These are phyloP conservation scores for Tetraselmis striata DNA, from an alignment of 139 green algal genomes.

Conservation along the genomic window DNA sequence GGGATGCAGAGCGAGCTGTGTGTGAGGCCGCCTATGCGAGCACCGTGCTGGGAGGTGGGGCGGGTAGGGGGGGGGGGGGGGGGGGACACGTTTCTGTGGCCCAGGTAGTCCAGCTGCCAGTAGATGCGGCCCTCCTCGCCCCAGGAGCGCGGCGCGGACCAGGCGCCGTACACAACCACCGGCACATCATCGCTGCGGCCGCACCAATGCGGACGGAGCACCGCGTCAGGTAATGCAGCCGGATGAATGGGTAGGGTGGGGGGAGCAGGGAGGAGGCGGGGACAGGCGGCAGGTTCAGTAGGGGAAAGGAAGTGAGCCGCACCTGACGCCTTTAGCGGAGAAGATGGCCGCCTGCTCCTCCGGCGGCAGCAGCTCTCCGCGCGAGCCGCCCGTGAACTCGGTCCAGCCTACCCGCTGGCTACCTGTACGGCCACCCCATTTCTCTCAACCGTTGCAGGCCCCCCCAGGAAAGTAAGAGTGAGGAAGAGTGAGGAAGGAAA, in stretches of 20 bases:
- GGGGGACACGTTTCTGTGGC: neutral
- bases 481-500: neutral
- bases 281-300: too few relatives aligned
- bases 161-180: neutral
- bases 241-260: too few relatives aligned
- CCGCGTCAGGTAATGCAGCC: neutral
- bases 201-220: neutral
- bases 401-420: neutral
- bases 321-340: neutral
- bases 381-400: neutral
- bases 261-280: too few relatives aligned
- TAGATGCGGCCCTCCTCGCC: neutral
- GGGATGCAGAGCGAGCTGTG: too few relatives aligned
- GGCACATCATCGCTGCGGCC: neutral
- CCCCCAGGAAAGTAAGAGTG: neutral
- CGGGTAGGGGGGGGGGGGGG: neutral
- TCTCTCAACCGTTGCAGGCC: neutral
- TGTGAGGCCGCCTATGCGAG: too few relatives aligned
- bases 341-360: neutral
- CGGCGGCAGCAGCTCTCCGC: neutral
- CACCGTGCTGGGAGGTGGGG: too few relatives aligned
- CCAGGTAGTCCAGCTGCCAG: neutral
- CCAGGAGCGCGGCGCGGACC: neutral
- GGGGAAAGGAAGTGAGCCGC: neutral
- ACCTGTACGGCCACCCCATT: neutral